A percentile compares a stretch with the other conserved stretches of the same genome.
phyloP scores from a whole-genome alignment of 2,329 filamentous ascomycete genomes.

The Scedosporium minutisporum region DNA sequence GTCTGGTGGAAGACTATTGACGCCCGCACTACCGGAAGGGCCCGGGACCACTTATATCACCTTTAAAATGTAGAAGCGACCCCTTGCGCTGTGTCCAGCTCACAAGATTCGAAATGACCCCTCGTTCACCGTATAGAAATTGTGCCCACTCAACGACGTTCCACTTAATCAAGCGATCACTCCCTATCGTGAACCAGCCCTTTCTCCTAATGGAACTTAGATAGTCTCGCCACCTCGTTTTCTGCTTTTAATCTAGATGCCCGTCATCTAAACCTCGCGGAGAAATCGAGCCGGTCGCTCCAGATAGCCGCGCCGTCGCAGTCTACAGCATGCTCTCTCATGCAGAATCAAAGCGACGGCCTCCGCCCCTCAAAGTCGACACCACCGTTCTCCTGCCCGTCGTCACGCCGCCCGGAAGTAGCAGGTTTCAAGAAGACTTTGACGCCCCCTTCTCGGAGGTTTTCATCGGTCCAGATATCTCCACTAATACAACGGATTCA shows the following conservation, averaged over 20 bases:
- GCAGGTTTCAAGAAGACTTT: conserved; percentile 28
- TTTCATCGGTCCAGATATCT: conserved; percentile 20
- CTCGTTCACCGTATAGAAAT: not conserved
- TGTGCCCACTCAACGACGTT: no score
- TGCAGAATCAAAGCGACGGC: not conserved
- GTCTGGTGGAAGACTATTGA: not conserved
- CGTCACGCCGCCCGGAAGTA: conserved; percentile 12
- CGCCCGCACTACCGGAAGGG: not conserved
- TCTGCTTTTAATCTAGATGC: no score
- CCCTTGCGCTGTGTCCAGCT: not conserved
- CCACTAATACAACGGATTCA: conserved; percentile 15
- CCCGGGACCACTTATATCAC: not conserved
- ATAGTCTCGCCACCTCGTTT: no score
- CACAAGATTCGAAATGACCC: not conserved
- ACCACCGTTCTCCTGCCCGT: not conserved
- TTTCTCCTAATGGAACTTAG: no score
- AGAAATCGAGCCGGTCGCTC: no score
- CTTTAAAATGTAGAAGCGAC: not conserved
- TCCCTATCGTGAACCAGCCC: no score
- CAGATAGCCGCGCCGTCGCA: not conserved
- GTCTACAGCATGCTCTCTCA: not conserved
- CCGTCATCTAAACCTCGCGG: no score
- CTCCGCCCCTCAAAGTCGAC: not conserved
- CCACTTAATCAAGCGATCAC: no score
- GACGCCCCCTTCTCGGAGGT: conserved; percentile 27